Evolutionary conservation across 208 protist genomes (phyloP).

Genomic region (Paratrypanosoma confusum): DNA sequence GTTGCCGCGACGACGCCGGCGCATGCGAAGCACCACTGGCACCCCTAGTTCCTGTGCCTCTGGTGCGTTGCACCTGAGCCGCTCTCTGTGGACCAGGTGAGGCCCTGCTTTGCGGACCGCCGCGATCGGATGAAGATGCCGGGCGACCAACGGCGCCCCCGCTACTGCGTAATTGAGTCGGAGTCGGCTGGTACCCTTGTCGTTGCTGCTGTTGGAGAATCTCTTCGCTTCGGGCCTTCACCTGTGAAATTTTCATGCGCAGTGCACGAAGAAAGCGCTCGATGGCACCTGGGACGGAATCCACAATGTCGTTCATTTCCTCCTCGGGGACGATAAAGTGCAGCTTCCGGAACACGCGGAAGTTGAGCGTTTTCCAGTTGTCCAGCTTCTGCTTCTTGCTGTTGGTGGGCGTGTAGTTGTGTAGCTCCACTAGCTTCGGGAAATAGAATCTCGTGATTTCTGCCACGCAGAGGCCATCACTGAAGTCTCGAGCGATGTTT

Average conservation of each 20-base stretch:
- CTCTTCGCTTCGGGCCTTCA: constrained; percentile 45
- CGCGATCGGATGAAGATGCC: too few species aligned
- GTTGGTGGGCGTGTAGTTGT: constrained; percentile 95
- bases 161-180: too few species aligned
- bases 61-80: too few species aligned
- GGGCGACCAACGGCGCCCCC: too few species aligned
- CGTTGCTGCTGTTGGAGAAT: too few species aligned
- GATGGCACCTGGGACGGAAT: constrained; percentile 83
- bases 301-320: constrained; percentile 86
- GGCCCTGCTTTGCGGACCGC: too few species aligned
- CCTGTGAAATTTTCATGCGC: constrained; percentile 80
- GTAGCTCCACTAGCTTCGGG: constrained; percentile 95
- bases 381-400: constrained; percentile 85
- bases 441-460: constrained; percentile 96
- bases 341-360: constrained; percentile 91
- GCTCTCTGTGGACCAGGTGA: too few species aligned
- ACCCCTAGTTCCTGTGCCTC: too few species aligned
- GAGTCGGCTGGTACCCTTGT: too few species aligned
- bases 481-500: constrained; percentile 97
- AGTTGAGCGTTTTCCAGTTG: constrained; percentile 96
- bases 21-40: too few species aligned
- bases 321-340: constrained; percentile 81
- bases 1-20: too few species aligned
- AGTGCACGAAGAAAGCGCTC: constrained; percentile 90
- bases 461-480: constrained; percentile 95